These are phyloP conservation scores for Lipomyces yamanashiensis DNA, from an alignment of 805 yeast genomes.

Conservation along the genomic window DNA sequence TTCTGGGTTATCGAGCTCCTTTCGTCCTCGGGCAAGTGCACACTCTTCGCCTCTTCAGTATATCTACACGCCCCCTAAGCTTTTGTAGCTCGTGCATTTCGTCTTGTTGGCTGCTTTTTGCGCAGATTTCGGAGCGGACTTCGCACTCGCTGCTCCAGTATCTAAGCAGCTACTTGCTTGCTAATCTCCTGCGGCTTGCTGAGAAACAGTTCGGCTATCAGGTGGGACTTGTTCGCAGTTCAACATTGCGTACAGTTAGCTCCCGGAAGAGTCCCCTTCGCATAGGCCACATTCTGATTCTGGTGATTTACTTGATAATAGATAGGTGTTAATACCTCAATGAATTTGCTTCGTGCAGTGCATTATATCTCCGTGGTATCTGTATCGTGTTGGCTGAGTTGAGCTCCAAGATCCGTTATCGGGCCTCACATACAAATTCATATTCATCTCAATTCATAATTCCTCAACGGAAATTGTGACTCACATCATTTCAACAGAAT, in stretches of 20 bases:
- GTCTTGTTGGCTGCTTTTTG: background rate
- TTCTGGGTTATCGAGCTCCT: constrained; percentile 12
- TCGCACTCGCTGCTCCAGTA: background rate
- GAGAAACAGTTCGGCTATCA: background rate
- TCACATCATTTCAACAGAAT: background rate
- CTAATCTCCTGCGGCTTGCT: constrained; percentile 3
- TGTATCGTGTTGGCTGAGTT: background rate
- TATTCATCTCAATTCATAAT: background rate
- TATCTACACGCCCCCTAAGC: background rate
- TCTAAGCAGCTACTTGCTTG: background rate
- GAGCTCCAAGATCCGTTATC: background rate
- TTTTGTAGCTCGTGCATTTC: background rate
- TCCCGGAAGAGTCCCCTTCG: background rate
- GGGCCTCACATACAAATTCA: background rate
- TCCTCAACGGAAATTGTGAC: constrained; percentile 10
- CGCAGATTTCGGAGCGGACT: background rate
- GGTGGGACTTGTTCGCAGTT: constrained; percentile 1
- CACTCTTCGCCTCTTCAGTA: background rate
- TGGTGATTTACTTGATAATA: background rate
- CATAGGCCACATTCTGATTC: background rate
- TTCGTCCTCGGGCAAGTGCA: constrained; percentile 7
- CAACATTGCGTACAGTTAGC: background rate
- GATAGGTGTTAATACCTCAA: background rate
- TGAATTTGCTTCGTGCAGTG: background rate
- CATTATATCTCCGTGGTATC: background rate